Evolutionary conservation across 2,329 filamentous ascomycete genomes (phyloP), one percentile per base, ranked within the genome.

Genomic region (Piedraia hortae): DNA sequence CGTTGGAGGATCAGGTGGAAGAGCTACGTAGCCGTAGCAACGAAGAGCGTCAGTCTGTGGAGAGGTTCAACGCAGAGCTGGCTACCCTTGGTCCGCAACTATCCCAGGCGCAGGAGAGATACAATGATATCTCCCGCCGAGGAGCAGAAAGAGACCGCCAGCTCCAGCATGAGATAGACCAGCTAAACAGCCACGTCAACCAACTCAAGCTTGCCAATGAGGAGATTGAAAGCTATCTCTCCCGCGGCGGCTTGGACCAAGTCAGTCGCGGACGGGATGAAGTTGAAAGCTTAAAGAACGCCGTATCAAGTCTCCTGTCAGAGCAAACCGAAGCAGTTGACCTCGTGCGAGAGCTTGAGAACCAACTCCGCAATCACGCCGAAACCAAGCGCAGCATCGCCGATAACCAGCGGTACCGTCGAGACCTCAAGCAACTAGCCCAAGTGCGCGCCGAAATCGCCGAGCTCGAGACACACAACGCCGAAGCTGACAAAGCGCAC

Each of bases 371-470:
- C 34, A 75, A 78, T 36, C 72, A 74, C 25, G 72, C 80, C 31
- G 64, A 68, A 26, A 80, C 68, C 25, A 82, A 78, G 47, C 70
- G 74, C 35, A 78, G 74, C 31, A 90, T 97, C 34, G 56, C 56
- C 11, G 78, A 93, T 41, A 97, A 97, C 36, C 51, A 93, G 22
- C 67, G 67, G 29, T 90, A 78, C 42, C 72, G 85, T 26, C 69
- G 70, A 39, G 69, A 73, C 28, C 54, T 64, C 25, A 59, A 64
- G 24, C 57, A 67, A 16, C 54, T 91, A 2, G 57, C 73, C 18
- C 51, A 50, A 3, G 57, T 91, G 4, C 51, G 61, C 24, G 43
- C 45, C 10, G 72, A 85, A 28, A 80, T 97, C 30, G 44, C 50
- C 18, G 60, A 73, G 27, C 56, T 97, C 4, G 66, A 80, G 43